Base-by-base conservation (phyloP, 2,329 filamentous ascomycete genomes). In the Madurella fahalii region DNA sequence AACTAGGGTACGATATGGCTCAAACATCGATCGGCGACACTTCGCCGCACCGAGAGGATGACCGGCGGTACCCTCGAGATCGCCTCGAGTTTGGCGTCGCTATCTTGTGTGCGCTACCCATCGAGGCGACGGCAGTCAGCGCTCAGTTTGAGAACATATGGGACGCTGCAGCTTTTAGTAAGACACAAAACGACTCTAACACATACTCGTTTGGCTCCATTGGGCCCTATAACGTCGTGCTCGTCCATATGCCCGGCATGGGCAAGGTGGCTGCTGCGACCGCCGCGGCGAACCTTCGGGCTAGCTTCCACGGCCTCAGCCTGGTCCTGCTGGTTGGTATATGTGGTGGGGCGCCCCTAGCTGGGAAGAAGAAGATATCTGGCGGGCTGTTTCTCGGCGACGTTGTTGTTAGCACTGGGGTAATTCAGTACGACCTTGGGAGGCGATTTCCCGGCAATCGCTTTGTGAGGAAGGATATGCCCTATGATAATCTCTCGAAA, bases 231-330 rank as follows among this genome's bases (percentile, higher is more conserved):
- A 1, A 15, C 11, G 43, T 52, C 13, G 50, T 52, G 2, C 20
- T 52, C 9, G 43, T 9, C n/a, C 37, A 52, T 20, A 52, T 52
- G 50, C 37, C 42, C 8, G n/a, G 37, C 20, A 46, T 47, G 43
- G 50, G 50, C 34, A 52, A 52, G 42, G 34, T 25, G 11, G 9
- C 13, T 31, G 63, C 68, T 0, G 63, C 68, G 0, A 47, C 54
- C 5, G 56, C 65, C 0, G 59, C 69, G 0, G 58, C 64, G 0
- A 63, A 59, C 20, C 53, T 74, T 15, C 64, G 66, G 0, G 58
- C 57, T 1, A 64, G 63, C 47, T 66, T 61, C 44, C 56, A 50
- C 12, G 15, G 44, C n/a, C 50, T 65, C 7, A 52, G 43, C 20
- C 56, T 67, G 7, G 58, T 53, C n/a, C 12, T 64, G 4, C 15